These are phyloP conservation scores for Tricholoma flavovirens DNA, from an alignment of 768 basidiomycete genomes.

Conservation along the genomic window DNA sequence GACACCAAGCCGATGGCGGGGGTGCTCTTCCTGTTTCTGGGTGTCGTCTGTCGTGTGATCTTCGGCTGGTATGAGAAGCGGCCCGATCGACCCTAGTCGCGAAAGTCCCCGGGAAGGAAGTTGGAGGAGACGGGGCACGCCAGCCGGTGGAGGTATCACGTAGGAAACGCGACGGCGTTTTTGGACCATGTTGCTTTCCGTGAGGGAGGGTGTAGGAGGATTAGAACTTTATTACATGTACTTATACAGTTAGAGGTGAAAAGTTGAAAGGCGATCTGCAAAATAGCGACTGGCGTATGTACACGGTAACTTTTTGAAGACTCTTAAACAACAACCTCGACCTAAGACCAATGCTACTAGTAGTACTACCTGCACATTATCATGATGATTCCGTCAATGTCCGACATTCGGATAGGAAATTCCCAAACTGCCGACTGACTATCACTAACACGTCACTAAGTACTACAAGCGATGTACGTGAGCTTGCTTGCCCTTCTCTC, in stretches of 20 bases:
- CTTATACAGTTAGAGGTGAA: background rate
- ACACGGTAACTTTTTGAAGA: too few species aligned
- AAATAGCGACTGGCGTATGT: too few species aligned
- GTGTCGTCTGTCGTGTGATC: constrained; percentile 16
- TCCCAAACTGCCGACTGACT: too few species aligned
- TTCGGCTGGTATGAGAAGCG: constrained; percentile 49
- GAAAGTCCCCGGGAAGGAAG: constrained; percentile 63
- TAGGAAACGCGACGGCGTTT: constrained; percentile 76
- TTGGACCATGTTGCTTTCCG: constrained; percentile 29
- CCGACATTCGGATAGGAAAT: too few species aligned
- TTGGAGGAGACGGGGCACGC: constrained; percentile 56
- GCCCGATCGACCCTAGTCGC: constrained; percentile 63
- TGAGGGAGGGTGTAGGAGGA: background rate
- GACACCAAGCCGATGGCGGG: constrained; percentile 84
- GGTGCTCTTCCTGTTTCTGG: constrained; percentile 37
- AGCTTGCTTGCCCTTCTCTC: too few species aligned
- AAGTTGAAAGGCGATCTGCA: too few species aligned
- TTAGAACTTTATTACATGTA: background rate
- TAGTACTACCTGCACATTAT: too few species aligned
- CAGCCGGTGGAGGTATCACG: constrained; percentile 70
- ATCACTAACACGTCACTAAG: too few species aligned
- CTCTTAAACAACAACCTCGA: too few species aligned
- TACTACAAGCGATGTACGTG: too few species aligned
- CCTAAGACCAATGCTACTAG: too few species aligned
- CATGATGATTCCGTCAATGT: too few species aligned